Percentiles rank a stretch among this genome's conserved stretches.
phyloP scores from a whole-genome alignment of 352 stramenopile species.

The Globisporangium canariense region DNA sequence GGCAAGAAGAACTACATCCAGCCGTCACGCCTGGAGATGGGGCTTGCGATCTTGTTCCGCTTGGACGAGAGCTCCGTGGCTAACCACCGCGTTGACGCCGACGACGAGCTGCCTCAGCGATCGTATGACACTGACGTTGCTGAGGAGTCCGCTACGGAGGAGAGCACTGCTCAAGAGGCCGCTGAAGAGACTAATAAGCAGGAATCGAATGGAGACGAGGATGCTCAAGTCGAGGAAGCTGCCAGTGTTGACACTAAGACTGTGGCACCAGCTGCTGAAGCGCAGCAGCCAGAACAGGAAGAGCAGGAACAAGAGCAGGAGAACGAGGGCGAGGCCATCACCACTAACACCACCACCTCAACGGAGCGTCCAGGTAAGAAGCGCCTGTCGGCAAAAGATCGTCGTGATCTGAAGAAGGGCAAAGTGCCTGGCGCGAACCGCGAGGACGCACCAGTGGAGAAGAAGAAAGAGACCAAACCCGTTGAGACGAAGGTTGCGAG shows the following conservation, averaged over 20 bases:
- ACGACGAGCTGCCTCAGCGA: slow-evolving; percentile 2
- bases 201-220: background rate
- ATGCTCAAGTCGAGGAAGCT: slow-evolving; percentile 1
- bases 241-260: background rate
- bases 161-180: slow-evolving; percentile 1
- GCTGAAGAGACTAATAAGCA: slow-evolving; percentile 14
- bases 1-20: slow-evolving; percentile 95
- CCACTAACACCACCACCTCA: background rate
- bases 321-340: slow-evolving; percentile 14
- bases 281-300: slow-evolving; percentile 14
- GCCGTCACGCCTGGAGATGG: slow-evolving; percentile 88
- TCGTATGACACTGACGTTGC: background rate
- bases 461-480: slow-evolving; percentile 18
- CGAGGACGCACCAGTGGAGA: background rate
- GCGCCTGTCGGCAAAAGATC: slow-evolving; percentile 64
- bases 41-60: slow-evolving; percentile 89
- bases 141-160: background rate
- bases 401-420: slow-evolving; percentile 78
- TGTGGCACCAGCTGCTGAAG: background rate
- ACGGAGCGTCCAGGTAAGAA: slow-evolving; percentile 47
- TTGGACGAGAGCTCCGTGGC: slow-evolving; percentile 83
- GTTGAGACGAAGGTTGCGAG: slow-evolving; percentile 19
- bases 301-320: slow-evolving; percentile 20
- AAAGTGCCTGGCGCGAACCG: slow-evolving; percentile 19
- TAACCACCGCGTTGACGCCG: slow-evolving; percentile 38